Evolutionary conservation across 1,284 basidiomycete genomes (phyloP).

Genomic region (Porodaedalea pini): DNA sequence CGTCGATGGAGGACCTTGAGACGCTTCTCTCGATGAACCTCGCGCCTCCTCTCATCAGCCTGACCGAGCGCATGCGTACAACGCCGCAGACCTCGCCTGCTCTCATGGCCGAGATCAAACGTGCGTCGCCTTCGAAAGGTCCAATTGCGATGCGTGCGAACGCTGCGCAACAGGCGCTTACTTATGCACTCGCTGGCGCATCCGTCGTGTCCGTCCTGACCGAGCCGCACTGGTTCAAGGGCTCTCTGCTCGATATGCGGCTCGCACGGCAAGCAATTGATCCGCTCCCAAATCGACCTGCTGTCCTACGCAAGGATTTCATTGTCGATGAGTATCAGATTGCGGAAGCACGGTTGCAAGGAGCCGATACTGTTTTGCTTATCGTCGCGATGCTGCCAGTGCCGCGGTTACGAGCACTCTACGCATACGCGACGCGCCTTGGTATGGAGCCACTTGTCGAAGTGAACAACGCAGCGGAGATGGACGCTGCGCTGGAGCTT

Average conservation of each 20-base stretch:
- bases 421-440: conserved; percentile 73
- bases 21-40: conserved; percentile 74
- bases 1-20: conserved; percentile 34
- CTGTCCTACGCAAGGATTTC: conserved; percentile 97
- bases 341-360: conserved; percentile 86
- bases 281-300: conserved; percentile 83
- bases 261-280: conserved; percentile 84
- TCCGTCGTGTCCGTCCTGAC: conserved; percentile 94
- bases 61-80: conserved; percentile 61
- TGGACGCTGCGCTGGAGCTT: conserved; percentile 81
- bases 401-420: conserved; percentile 68
- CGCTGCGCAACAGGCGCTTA: conserved; percentile 80
- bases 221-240: conserved; percentile 98
- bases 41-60: conserved; percentile 74
- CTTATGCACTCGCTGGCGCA: conserved; percentile 89
- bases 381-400: conserved; percentile 93
- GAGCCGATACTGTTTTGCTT: conserved; percentile 92
- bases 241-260: conserved; percentile 87
- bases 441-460: conserved; percentile 99
- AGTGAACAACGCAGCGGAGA: conserved; percentile 92
- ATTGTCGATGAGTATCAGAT: conserved; percentile 95
- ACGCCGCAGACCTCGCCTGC: conserved; percentile 42
- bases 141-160: conserved; percentile 77
- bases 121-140: conserved; percentile 91
- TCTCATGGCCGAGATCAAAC: conserved; percentile 88